phyloP scores from a whole-genome alignment of 2,329 filamentous ascomycete genomes.

The Acrocalymma vagum region DNA sequence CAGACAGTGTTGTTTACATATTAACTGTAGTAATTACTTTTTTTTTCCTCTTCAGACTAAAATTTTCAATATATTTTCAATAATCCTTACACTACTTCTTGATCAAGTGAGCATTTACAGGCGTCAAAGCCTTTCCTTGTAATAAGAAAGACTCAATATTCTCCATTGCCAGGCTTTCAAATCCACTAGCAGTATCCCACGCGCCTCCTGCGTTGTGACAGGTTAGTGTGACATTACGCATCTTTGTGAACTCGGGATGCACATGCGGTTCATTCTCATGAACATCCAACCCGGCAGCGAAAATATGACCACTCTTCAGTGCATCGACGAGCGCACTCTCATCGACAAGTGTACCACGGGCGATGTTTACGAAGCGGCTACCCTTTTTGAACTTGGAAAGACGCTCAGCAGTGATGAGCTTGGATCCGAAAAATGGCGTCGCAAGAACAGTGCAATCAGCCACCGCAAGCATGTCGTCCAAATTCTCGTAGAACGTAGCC shows the following conservation, averaged over 20 bases:
- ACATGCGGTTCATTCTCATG: slow-evolving; percentile 46
- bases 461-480: slow-evolving; percentile 38
- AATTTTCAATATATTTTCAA: too few relatives aligned
- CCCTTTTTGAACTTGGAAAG: slow-evolving; percentile 31
- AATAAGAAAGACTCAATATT: slow-evolving; percentile 66
- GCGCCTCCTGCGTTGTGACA: slow-evolving; percentile 70
- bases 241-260: slow-evolving; percentile 33
- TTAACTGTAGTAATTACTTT: too few relatives aligned
- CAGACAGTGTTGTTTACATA: too few relatives aligned
- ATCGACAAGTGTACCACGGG: slow-evolving; percentile 44
- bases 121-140: slow-evolving; percentile 58
- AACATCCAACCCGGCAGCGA: slow-evolving; percentile 47
- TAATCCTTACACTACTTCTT: slow-evolving; percentile 2
- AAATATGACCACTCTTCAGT: slow-evolving; percentile 39
- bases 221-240: slow-evolving; percentile 52
- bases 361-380: slow-evolving; percentile 45
- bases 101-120: slow-evolving; percentile 62
- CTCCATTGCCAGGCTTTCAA: slow-evolving; percentile 67
- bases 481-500: slow-evolving; percentile 31
- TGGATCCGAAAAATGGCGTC: slow-evolving; percentile 36
- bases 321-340: slow-evolving; percentile 46
- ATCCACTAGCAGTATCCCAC: slow-evolving; percentile 65
- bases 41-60: too few relatives aligned
- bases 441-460: slow-evolving; percentile 42
- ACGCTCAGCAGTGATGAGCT: slow-evolving; percentile 20